Percentiles rank a stretch among this genome's conserved stretches.
phyloP scores from a whole-genome alignment of 2,329 filamentous ascomycete species.

The Alternaria sp. region DNA sequence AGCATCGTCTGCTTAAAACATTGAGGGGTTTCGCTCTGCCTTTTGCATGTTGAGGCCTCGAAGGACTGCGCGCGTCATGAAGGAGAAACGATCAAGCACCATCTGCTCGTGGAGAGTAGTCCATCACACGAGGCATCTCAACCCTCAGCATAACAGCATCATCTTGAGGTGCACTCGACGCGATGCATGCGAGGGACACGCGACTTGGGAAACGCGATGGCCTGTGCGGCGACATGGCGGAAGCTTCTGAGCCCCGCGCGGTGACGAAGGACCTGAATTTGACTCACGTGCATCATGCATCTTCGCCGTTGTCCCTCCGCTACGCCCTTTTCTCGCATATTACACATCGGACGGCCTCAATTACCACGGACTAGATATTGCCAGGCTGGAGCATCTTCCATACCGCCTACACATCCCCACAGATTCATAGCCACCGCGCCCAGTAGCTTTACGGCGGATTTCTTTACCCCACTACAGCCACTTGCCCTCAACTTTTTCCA shows the following conservation, averaged over 20 bases:
- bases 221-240: constrained; percentile 22
- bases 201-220: constrained; percentile 19
- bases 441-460: constrained; percentile 24
- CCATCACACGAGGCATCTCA: background rate
- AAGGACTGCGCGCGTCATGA: background rate
- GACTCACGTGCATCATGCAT: constrained; percentile 42
- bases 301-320: constrained; percentile 23
- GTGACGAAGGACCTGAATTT: constrained; percentile 35
- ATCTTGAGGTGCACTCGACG: background rate
- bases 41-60: background rate
- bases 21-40: background rate
- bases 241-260: constrained; percentile 28
- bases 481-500: constrained; percentile 41
- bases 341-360: constrained; percentile 32
- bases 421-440: constrained; percentile 18
- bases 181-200: constrained; percentile 1
- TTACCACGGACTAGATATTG: constrained; percentile 12
- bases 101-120: background rate
- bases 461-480: constrained; percentile 43
- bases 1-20: background rate
- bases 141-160: background rate
- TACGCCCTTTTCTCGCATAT: constrained; percentile 29
- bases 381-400: constrained; percentile 9
- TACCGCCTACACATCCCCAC: constrained; percentile 9
- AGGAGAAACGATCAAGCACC: background rate